phyloP scores from a whole-genome alignment of 805 yeast species.

The Kuraishia piskuri region DNA sequence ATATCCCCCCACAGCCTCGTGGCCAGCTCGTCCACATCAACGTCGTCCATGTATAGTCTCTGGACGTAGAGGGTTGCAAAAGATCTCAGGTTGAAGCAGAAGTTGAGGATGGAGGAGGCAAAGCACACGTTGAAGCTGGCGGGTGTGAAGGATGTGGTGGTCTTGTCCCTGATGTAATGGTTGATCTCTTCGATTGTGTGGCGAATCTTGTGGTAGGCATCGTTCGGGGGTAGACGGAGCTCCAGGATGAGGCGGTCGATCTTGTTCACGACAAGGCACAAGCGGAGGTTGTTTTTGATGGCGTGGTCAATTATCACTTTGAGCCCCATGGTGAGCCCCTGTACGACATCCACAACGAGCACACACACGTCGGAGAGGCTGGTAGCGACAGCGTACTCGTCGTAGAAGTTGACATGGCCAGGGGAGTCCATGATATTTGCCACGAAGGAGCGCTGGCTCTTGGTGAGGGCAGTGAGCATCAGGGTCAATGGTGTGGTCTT shows the following conservation, averaged over 20 bases:
- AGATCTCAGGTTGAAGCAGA: constrained; percentile 58
- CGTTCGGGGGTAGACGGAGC: constrained; percentile 62
- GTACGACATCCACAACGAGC: constrained; percentile 75
- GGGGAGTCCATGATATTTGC: constrained; percentile 78
- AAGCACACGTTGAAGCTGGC: constrained; percentile 60
- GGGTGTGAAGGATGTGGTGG: constrained; percentile 43
- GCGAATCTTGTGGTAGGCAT: constrained; percentile 62
- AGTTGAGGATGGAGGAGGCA: constrained; percentile 55
- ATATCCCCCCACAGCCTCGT: constrained; percentile 72
- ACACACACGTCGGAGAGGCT: constrained; percentile 57
- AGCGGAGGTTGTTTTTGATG: constrained; percentile 36
- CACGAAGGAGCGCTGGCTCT: constrained; percentile 40
- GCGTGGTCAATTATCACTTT: constrained; percentile 45
- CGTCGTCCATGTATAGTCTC: constrained; percentile 16
- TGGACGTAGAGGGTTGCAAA: constrained; percentile 47
- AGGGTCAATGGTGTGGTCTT: constrained; percentile 55
- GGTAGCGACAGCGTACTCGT: constrained; percentile 56
- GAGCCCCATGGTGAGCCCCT: constrained; percentile 63
- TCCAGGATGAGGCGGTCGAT: constrained; percentile 82
- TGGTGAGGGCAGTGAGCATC: constrained; percentile 40
- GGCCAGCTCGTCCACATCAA: constrained; percentile 33
- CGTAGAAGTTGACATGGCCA: constrained; percentile 81
- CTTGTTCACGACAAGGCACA: constrained; percentile 66
- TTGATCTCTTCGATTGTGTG: constrained; percentile 60
- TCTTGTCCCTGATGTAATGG: constrained; percentile 28